Conservation (phyloP, 1,284 basidiomycete species). For the Rhodotorula sp. region DNA sequence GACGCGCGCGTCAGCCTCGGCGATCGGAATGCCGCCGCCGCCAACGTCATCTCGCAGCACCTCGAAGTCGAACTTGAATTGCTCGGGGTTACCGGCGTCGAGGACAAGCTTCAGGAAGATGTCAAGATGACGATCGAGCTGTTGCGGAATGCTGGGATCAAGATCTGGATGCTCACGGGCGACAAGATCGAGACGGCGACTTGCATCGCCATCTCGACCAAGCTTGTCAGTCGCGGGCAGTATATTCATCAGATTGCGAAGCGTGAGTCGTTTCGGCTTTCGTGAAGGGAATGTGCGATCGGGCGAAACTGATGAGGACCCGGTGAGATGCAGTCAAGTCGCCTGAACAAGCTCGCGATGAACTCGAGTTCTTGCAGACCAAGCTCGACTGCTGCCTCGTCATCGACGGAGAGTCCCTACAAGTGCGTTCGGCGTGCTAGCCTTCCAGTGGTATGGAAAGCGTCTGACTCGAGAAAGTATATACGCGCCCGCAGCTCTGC, state of each 20-base stretch:
- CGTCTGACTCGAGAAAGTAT: no score
- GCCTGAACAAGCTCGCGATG: conserved; percentile 74
- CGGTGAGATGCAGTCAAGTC: conserved; percentile 64
- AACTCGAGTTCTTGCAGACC: conserved; percentile 91
- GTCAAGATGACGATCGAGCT: conserved; percentile 92
- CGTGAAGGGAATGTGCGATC: neutral
- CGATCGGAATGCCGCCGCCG: conserved; percentile 77
- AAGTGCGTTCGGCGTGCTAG: conserved; percentile 55
- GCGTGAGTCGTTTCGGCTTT: conserved; percentile 57
- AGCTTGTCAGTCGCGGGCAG: conserved; percentile 91
- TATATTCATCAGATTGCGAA: conserved; percentile 98
- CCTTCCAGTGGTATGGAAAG: no score
- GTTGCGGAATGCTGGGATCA: conserved; percentile 92
- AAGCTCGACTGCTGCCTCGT: conserved; percentile 97
- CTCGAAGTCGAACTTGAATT: conserved; percentile 89
- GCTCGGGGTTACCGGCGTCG: conserved; percentile 91
- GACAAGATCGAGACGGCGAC: conserved; percentile 99
- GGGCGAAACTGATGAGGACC: neutral
- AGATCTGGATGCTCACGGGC: conserved; percentile 99
- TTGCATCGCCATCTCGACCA: conserved; percentile 96
- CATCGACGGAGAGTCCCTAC: conserved; percentile 96
- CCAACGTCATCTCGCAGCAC: conserved; percentile 66
- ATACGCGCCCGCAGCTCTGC: conserved; percentile 63
- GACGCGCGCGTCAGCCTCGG: conserved; percentile 74
- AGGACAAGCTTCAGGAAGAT: conserved; percentile 97